Conservation (phyloP, 139 green algal genomes). For the Chlamydomonas sp. region DNA sequence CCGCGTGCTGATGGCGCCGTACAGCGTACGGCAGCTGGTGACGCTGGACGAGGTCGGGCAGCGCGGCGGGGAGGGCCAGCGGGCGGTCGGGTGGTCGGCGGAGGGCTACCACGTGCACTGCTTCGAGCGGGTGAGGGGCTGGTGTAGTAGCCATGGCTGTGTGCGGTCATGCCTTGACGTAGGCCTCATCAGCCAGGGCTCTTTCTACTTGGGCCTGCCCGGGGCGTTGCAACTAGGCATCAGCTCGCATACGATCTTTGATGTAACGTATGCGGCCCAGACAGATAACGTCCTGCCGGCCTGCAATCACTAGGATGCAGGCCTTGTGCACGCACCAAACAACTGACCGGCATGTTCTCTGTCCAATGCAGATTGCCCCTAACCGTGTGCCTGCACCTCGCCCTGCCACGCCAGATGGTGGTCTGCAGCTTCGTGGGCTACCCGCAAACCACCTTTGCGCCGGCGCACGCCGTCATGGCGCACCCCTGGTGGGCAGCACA, state of each 20-base stretch:
- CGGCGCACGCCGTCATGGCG: not conserved
- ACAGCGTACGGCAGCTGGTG: not conserved
- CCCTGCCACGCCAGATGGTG: too few species aligned
- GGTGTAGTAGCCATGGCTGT: not conserved
- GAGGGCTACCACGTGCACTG: slow-evolving; percentile 13
- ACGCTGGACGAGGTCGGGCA: slow-evolving; percentile 3
- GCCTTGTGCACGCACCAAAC: too few species aligned
- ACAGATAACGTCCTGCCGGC: too few species aligned
- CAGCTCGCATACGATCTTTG: too few species aligned
- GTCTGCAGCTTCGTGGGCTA: not conserved
- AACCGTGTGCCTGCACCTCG: too few species aligned
- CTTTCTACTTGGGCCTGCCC: not conserved
- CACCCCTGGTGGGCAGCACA: not conserved
- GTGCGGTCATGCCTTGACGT: not conserved
- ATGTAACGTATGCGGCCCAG: too few species aligned
- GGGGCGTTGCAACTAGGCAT: too few species aligned
- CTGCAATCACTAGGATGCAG: too few species aligned
- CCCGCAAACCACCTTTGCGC: not conserved
- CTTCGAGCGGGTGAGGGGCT: slow-evolving; percentile 3
- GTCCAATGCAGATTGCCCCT: too few species aligned
- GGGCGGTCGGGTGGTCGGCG: not conserved
- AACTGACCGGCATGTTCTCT: too few species aligned
- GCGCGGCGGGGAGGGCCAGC: not conserved
- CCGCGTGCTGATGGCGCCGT: slow-evolving; percentile 24
- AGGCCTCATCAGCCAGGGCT: not conserved